A percentile compares a stretch with the other conserved stretches of the same genome.
These are phyloP conservation scores for Starmerella sp. DNA, from an alignment of 805 yeast genomes.

Conservation along the genomic window DNA sequence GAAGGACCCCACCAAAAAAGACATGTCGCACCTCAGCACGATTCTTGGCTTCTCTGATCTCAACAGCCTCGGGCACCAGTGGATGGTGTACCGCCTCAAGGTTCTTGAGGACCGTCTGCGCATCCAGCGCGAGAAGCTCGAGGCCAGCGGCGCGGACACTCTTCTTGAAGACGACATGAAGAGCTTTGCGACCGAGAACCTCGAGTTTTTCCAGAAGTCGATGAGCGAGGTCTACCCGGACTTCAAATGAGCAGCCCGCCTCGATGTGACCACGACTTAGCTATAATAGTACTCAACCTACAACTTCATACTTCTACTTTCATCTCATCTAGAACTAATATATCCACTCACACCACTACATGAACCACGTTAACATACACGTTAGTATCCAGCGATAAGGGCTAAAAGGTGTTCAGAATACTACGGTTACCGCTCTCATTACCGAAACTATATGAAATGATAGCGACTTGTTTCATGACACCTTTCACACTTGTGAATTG, in stretches of 20 bases:
- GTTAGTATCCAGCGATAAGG: too few species aligned
- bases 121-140: constrained; percentile 9
- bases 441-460: too few species aligned
- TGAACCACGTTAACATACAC: too few species aligned
- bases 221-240: not conserved
- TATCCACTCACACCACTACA: too few species aligned
- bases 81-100: constrained; percentile 21
- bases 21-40: constrained; percentile 25
- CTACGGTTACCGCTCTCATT: too few species aligned
- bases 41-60: constrained; percentile 21
- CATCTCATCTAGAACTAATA: too few species aligned
- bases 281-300: too few species aligned
- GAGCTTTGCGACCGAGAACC: not conserved
- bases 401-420: too few species aligned
- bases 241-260: not conserved
- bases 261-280: not conserved
- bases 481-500: too few species aligned
- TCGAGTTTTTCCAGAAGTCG: not conserved
- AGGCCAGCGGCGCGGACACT: not conserved
- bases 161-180: not conserved
- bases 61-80: constrained; percentile 18
- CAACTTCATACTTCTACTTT: not conserved
- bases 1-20: constrained; percentile 18
- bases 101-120: constrained; percentile 11
- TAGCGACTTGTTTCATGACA: too few species aligned